These are phyloP conservation scores for Suillus subaureus DNA, from an alignment of 768 basidiomycete genomes.

Conservation along the genomic window DNA sequence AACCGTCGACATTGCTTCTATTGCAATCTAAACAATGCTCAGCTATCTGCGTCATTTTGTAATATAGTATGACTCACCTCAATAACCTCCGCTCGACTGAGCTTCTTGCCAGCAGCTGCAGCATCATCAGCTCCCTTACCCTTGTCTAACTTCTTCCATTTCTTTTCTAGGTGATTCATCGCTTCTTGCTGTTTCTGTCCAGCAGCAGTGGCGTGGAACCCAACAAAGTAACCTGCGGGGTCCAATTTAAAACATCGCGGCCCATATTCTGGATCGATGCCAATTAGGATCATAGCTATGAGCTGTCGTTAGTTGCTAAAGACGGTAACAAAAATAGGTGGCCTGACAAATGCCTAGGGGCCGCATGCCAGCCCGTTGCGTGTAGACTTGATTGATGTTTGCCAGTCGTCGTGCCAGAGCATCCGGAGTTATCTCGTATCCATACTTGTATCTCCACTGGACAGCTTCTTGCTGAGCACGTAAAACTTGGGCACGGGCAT, in stretches of 20 bases:
- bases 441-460: constrained; percentile 93
- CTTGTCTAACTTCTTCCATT: constrained; percentile 93
- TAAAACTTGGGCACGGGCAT: constrained; percentile 86
- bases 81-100: constrained; percentile 80
- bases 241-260: constrained; percentile 99
- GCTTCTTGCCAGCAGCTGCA: constrained; percentile 68
- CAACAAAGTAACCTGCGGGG: constrained; percentile 97
- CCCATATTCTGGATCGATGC: constrained; percentile 85
- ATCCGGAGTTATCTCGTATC: constrained; percentile 98
- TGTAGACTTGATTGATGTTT: constrained; percentile 99
- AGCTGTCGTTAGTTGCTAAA: not conserved
- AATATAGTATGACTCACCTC: constrained; percentile 60
- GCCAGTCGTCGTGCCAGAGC: constrained; percentile 93
- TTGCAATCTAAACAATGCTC: constrained; percentile 67
- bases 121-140: constrained; percentile 82
- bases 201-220: constrained; percentile 95
- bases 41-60: constrained; percentile 2
- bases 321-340: not conserved
- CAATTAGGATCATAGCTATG: constrained; percentile 94
- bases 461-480: constrained; percentile 90
- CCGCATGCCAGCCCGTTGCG: constrained; percentile 95
- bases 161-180: constrained; percentile 98
- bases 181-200: constrained; percentile 99
- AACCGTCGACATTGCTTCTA: constrained; percentile 92
- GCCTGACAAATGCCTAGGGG: constrained; percentile 90